Percentiles rank a stretch among this genome's conserved stretches.
phyloP scores from a whole-genome alignment of 1,284 basidiomycete species.

The Cutaneotrichosporon curvatum region DNA sequence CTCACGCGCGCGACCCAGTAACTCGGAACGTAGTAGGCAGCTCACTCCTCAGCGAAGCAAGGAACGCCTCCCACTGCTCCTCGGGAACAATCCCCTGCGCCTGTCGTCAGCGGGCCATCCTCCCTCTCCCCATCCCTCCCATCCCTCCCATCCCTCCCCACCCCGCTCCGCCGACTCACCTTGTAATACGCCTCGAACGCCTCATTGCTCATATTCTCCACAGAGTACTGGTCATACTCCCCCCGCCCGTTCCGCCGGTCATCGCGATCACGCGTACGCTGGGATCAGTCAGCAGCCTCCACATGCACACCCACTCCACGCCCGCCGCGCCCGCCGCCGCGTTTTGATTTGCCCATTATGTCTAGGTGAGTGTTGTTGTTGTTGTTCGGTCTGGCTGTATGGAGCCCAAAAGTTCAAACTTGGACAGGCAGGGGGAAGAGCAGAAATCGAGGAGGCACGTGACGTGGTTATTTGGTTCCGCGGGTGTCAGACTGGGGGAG shows the following conservation, averaged over 20 bases:
- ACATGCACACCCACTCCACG: too few species aligned
- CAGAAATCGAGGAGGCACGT: too few species aligned
- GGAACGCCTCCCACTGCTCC: constrained; percentile 72
- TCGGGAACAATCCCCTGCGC: constrained; percentile 39
- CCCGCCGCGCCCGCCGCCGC: too few species aligned
- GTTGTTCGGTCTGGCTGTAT: not conserved
- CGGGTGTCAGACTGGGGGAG: too few species aligned
- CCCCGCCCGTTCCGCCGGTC: not conserved
- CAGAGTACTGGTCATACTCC: constrained; percentile 19
- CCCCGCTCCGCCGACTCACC: constrained; percentile 16
- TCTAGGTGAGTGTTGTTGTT: not conserved
- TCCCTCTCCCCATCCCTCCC: not conserved
- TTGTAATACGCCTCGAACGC: constrained; percentile 70
- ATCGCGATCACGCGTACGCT: not conserved
- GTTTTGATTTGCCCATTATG: too few species aligned
- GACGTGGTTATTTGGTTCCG: too few species aligned
- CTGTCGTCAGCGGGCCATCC: constrained; percentile 15
- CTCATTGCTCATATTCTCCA: constrained; percentile 54
- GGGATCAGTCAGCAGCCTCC: not conserved
- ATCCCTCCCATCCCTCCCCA: not conserved
- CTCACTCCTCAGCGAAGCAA: constrained; percentile 61
- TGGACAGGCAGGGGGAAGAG: not conserved
- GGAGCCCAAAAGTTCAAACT: constrained; percentile 6
- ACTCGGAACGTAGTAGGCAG: constrained; percentile 94
- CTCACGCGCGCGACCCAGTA: constrained; percentile 75